Percentiles rank a stretch among this genome's conserved stretches.
phyloP scores from a whole-genome alignment of 345 rosid species.

The Garcia nutans region DNA sequence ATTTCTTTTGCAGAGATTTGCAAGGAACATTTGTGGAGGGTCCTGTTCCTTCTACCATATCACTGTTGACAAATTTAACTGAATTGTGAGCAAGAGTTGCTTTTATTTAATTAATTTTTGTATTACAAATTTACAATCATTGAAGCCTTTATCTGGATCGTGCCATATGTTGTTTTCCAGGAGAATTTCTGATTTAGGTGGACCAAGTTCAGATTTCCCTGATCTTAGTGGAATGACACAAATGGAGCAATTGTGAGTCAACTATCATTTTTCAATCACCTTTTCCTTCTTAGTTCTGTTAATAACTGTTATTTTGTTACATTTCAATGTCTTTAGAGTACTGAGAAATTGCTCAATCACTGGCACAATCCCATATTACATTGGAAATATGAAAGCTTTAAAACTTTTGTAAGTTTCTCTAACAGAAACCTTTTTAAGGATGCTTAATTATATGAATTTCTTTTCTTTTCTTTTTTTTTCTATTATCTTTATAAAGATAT shows the following conservation, averaged over 20 bases:
- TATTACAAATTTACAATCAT: neutral
- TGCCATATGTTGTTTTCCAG: constrained; percentile 27
- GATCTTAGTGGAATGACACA: constrained; percentile 32
- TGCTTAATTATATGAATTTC: neutral
- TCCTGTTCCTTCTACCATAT: constrained; percentile 70
- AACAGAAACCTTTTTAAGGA: neutral
- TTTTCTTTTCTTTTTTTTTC: neutral
- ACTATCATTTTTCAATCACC: neutral
- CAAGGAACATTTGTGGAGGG: constrained; percentile 89
- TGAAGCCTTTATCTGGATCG: neutral
- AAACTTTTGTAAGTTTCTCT: constrained; percentile 52
- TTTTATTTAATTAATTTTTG: neutral
- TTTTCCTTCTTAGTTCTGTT: neutral
- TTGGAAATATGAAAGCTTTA: constrained; percentile 38
- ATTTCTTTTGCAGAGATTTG: constrained; percentile 47
- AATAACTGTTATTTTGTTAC: constrained; percentile 2
- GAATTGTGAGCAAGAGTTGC: constrained; percentile 51
- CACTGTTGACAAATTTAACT: constrained; percentile 46
- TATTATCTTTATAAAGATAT: no score
- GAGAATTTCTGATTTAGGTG: constrained; percentile 69
- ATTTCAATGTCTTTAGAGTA: constrained; percentile 40
- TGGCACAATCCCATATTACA: constrained; percentile 46
- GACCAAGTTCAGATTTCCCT: constrained; percentile 53
- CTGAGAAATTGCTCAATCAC: constrained; percentile 60
- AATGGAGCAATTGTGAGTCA: constrained; percentile 50